Evolutionary conservation across 2,329 filamentous ascomycete species (phyloP).

Genomic region (Pestalotiopsis sp.): DNA sequence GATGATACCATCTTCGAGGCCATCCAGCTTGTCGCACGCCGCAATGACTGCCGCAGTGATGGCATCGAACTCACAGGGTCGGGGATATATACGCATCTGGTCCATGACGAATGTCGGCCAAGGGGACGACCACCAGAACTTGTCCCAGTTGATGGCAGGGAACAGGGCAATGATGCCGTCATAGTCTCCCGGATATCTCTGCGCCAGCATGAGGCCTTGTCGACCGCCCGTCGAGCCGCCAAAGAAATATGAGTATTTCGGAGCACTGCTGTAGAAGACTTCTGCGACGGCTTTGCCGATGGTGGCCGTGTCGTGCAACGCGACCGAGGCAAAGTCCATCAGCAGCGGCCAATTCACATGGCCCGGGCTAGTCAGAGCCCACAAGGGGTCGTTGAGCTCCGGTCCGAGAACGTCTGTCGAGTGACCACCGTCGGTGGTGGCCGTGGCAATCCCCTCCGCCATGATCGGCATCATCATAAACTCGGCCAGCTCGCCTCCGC

Average conservation of each 20-base stretch:
- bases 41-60: slow-evolving; percentile 40
- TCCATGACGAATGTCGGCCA: slow-evolving; percentile 35
- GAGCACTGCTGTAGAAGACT: slow-evolving; percentile 47
- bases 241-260: slow-evolving; percentile 52
- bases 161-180: slow-evolving; percentile 51
- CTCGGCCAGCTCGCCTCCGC: slow-evolving; percentile 21
- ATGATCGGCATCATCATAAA: slow-evolving; percentile 21
- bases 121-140: slow-evolving; percentile 29
- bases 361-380: slow-evolving; percentile 24
- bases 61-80: slow-evolving; percentile 27
- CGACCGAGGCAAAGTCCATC: slow-evolving; percentile 22
- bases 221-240: slow-evolving; percentile 59
- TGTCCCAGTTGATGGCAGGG: slow-evolving; percentile 33
- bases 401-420: background rate
- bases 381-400: slow-evolving; percentile 14
- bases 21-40: slow-evolving; percentile 52
- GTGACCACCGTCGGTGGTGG: slow-evolving; percentile 28
- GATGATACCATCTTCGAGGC: slow-evolving; percentile 49
- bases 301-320: slow-evolving; percentile 47
- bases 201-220: slow-evolving; percentile 53
- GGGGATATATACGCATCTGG: slow-evolving; percentile 29
- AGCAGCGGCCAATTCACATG: slow-evolving; percentile 25
- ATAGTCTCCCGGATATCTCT: slow-evolving; percentile 55
- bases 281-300: slow-evolving; percentile 50
- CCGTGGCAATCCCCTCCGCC: slow-evolving; percentile 25